Base-by-base conservation (phyloP, 331 rosid species). In the Malus hybrid region DNA sequence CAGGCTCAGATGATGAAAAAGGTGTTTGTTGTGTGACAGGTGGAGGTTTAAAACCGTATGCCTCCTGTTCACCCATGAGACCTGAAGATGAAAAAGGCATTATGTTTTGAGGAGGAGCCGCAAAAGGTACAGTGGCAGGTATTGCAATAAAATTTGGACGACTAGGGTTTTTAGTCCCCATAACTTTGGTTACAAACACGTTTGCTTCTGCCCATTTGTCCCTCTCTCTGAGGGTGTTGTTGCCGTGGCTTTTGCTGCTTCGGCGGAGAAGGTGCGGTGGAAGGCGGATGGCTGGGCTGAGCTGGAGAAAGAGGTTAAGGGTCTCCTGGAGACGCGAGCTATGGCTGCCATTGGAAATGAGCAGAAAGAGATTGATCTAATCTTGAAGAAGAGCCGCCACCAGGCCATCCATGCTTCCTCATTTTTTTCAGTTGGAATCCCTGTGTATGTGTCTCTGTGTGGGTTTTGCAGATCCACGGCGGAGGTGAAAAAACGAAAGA, bases 81-180 rank as follows among this genome's bases (percentile, higher is more conserved):
- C 84, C 83, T 46, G 86, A 69, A 20, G 93, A 80, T 19, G 92
- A 78, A 77, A 85, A 85, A 8, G 90, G 87, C 19, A 65, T 58
- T 78, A 82, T 57, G 24, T 84, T 85, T 72, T 75, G 92, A 26
- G 86, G 79, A 75, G 83, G 20, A 68, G 89, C 81, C 63, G 86
- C 78, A 79, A 82, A 92, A 72, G 96, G 90, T 58, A 85, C 61
- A 22, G 83, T 34, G 60, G 78, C 74, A 72, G 93, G 97, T 69
- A 95, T 90, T 62, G 88, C 20, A 72, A 91, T 84, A 75, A 91
- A 84, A 73, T 81, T 87, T 10, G 88, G 90, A 56, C 85, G 96
- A 76, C 93, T 89, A n/a, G 89, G 86, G 76, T 92, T 89, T 80
- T 92, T 93, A 88, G 95, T 87, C 86, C 95, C 97, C 94, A 92